A percentile compares a stretch with the other conserved stretches of the same genome.
These are phyloP conservation scores for Heliocybe sulcata DNA, from an alignment of 1,284 basidiomycete genomes.

Conservation along the genomic window DNA sequence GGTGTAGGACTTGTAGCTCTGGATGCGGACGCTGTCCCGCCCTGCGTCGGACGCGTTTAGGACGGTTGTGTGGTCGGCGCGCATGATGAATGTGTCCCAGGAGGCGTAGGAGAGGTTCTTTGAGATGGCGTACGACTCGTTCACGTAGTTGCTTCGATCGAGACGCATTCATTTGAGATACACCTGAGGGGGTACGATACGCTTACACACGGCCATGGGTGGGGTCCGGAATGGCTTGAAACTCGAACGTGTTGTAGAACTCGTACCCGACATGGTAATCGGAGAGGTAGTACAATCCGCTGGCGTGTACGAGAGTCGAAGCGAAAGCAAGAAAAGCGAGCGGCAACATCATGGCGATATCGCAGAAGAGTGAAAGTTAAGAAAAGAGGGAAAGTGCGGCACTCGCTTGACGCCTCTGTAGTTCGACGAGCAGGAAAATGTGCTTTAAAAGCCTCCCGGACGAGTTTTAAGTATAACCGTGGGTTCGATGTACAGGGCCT, in stretches of 20 bases:
- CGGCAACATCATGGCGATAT: not conserved
- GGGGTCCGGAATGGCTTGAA: conserved; percentile 23
- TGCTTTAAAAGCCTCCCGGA: too few relatives aligned
- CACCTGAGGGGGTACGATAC: not conserved
- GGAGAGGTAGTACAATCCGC: conserved; percentile 4
- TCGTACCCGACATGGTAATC: conserved; percentile 15
- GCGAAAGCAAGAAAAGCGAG: not conserved
- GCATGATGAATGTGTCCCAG: conserved; percentile 24
- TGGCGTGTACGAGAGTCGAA: not conserved
- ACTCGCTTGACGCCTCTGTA: not conserved
- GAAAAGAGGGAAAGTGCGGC: not conserved
- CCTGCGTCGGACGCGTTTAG: conserved; percentile 18
- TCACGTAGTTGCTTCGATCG: conserved; percentile 24
- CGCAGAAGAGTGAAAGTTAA: not conserved
- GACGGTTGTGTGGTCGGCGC: conserved; percentile 23
- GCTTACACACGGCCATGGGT: conserved; percentile 27
- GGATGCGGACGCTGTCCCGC: conserved; percentile 19
- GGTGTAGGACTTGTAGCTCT: conserved; percentile 16
- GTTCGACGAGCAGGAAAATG: too few relatives aligned
- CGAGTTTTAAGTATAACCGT: not conserved
- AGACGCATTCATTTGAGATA: not conserved
- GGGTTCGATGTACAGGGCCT: too few relatives aligned
- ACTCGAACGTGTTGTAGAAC: conserved; percentile 23
- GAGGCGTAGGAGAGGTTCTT: conserved; percentile 25
- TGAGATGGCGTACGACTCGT: conserved; percentile 18